Evolutionary conservation across 768 basidiomycete species (phyloP).

Genomic region (Pleurotus giganteus): DNA sequence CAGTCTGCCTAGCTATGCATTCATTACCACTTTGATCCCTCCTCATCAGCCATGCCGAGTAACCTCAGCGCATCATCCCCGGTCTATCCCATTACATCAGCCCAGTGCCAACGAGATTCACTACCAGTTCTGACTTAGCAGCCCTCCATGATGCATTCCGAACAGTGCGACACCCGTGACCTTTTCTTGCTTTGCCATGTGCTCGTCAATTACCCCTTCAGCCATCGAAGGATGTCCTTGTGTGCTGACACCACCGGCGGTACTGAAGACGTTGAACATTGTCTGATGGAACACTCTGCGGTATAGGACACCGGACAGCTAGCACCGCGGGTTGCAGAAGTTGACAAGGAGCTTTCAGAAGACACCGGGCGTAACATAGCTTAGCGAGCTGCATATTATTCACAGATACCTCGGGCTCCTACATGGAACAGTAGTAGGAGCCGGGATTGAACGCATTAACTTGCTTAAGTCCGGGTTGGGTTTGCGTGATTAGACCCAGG

Average conservation of each 20-base stretch:
- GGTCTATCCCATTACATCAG: background rate
- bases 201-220: background rate
- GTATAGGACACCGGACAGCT: background rate
- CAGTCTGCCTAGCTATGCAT: background rate
- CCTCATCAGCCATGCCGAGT: background rate
- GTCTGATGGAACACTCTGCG: background rate
- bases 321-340: background rate
- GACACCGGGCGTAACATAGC: background rate
- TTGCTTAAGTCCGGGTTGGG: slow-evolving; percentile 6
- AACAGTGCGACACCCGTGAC: background rate
- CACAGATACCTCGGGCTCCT: slow-evolving; percentile 3
- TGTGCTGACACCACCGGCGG: background rate
- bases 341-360: background rate
- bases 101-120: too few species aligned
- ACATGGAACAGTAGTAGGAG: background rate
- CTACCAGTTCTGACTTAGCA: too few species aligned
- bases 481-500: background rate
- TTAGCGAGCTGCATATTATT: background rate
- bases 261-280: background rate
- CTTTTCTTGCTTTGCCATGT: background rate
- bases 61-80: background rate
- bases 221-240: background rate
- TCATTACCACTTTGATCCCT: background rate
- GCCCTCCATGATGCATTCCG: too few species aligned
- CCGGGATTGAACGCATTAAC: slow-evolving; percentile 4